Conservation (phyloP, 1,284 basidiomycete species). For the Puccinia coronata region DNA sequence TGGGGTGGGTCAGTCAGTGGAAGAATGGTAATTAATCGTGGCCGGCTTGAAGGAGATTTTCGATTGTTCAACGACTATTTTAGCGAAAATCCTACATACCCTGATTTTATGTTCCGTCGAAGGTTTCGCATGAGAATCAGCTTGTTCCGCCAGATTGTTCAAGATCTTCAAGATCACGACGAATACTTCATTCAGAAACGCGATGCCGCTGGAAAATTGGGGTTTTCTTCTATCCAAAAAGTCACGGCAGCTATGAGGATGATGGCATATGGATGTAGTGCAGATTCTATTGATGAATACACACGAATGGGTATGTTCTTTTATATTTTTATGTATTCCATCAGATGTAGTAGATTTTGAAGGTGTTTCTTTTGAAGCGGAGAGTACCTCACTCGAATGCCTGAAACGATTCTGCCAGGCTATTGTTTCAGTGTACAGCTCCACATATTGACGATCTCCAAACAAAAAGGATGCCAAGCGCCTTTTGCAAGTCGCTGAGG, state of each 20-base stretch:
- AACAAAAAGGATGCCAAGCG: neutral
- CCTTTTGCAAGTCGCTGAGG: neutral
- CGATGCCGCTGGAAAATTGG: neutral
- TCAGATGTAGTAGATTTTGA: neutral
- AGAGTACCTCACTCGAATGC: slow-evolving; percentile 20
- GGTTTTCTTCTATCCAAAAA: slow-evolving; percentile 2
- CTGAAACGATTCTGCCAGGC: slow-evolving; percentile 3
- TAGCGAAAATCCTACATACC: neutral
- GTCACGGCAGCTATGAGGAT: neutral
- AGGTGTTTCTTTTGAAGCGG: neutral
- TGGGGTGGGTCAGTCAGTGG: neutral
- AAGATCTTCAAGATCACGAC: slow-evolving; percentile 39
- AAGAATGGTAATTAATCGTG: neutral
- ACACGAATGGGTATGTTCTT: neutral
- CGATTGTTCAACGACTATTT: slow-evolving; percentile 4
- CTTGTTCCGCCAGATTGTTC: neutral
- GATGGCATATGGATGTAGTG: slow-evolving; percentile 8
- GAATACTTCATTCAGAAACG: slow-evolving; percentile 4
- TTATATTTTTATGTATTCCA: neutral
- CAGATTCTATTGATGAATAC: slow-evolving; percentile 15
- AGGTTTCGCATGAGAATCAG: slow-evolving; percentile 19
- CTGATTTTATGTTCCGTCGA: neutral
- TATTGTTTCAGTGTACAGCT: neutral
- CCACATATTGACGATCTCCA: neutral
- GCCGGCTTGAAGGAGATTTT: neutral